Evolutionary conservation across 1,284 basidiomycete species (phyloP), one percentile per base, ranked within the genome.

Genomic region (Malassezia equina): DNA sequence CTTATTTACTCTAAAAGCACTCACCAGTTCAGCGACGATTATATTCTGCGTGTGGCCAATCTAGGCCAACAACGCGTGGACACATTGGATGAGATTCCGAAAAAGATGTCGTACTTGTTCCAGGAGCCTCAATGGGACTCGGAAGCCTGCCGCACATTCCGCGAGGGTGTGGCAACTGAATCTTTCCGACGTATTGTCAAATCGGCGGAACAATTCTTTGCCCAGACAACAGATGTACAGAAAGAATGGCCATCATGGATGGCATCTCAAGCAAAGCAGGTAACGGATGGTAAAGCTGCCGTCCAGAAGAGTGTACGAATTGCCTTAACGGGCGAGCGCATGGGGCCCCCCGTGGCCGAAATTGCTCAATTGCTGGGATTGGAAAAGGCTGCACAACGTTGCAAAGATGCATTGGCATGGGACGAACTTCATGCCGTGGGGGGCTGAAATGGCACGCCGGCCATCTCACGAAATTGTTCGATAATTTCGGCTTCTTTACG

Each of bases 401-500:
- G 51, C 4, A 23, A 27, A 12, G 54, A 33, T 9, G 54, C 48
- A 5, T 17, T 41, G 7, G 45, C 41, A 19, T 51, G 48, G 48
- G 54, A 56, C 44, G n/a, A 33, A 17, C 17, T 23, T 13, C 47
- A 50, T 17, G 15, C 34, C 5, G n/a, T 13, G 17, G 13, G 40
- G 8, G 27, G 31, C 21, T 47, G 33, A 39, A 56, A 40, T 24
- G 62, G 29, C 5, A 58, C 60, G 50, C 67, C 69, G 21, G 69
- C 60, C 58, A 71, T 57, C 40, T 71, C 69, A 24, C 64, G 63
- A 52, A 71, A 71, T 59, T 71, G 68, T 11, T 43, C 58, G 31
- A 80, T 76, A 56, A 81, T 79, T 66, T 79, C 75, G 17, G 78
- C 78, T 65, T 98, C 93, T 75, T 89, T 83, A 76, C 90, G 83